A percentile compares a stretch with the other conserved stretches of the same genome.
phyloP scores from a whole-genome alignment of 306 rosid genomes.

The Quillaja saponaria region DNA sequence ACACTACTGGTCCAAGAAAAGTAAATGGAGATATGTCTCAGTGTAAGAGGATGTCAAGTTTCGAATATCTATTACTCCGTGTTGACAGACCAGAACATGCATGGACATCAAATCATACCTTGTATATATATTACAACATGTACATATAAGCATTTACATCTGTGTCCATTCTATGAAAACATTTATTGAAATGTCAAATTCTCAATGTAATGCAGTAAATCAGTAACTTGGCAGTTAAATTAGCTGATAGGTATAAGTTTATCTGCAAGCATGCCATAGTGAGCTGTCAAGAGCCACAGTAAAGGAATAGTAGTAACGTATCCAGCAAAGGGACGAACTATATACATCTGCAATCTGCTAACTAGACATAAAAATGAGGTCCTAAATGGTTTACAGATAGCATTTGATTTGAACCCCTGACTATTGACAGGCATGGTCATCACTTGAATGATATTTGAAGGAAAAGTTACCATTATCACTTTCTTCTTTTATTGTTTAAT shows the following conservation, averaged over 20 bases:
- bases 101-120: slow-evolving; percentile 3
- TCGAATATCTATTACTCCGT: no score
- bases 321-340: slow-evolving; percentile 1
- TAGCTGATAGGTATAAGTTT: slow-evolving; percentile 7
- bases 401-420: slow-evolving; percentile 9
- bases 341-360: slow-evolving; percentile 2
- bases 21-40: slow-evolving; percentile 12
- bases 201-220: background rate
- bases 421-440: background rate
- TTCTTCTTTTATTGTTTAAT: no score
- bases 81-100: background rate
- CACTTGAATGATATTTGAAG: background rate
- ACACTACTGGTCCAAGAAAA: background rate
- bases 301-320: slow-evolving; percentile 10
- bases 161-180: background rate
- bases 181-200: background rate
- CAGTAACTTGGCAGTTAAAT: background rate
- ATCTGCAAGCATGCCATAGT: background rate
- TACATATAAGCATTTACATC: background rate
- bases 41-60: background rate
- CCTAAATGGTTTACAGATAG: background rate
- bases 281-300: slow-evolving; percentile 9
- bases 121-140: background rate
- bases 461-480: background rate
- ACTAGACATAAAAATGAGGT: background rate